Evolutionary conservation across 2,329 filamentous ascomycete species (phyloP).

Genomic region (Penicillium sp.): DNA sequence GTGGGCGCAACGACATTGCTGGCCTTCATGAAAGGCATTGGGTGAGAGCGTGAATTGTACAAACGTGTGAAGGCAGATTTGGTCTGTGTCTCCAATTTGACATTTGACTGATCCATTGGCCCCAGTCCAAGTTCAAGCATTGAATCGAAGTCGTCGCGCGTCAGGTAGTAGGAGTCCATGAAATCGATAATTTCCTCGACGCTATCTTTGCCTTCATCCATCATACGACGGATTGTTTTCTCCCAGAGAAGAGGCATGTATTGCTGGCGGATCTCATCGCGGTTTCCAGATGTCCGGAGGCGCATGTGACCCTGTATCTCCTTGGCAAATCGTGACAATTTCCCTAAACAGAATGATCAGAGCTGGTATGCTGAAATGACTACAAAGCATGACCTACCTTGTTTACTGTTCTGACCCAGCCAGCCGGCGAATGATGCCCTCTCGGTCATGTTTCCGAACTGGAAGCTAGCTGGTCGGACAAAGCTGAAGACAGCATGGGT

Average conservation of each 20-base stretch:
- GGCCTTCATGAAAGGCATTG: conserved; percentile 94
- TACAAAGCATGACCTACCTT: conserved; percentile 53
- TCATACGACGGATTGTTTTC: conserved; percentile 70
- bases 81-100: conserved; percentile 79
- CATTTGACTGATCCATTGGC: conserved; percentile 69
- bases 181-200: conserved; percentile 83
- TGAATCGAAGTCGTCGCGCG: conserved; percentile 89
- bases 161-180: conserved; percentile 97
- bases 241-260: conserved; percentile 89
- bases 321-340: conserved; percentile 76
- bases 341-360: conserved; percentile 39
- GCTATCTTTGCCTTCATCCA: conserved; percentile 75
- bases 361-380: background rate
- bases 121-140: conserved; percentile 90
- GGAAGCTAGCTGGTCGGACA: conserved; percentile 83
- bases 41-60: conserved; percentile 86
- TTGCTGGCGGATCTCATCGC: conserved; percentile 90
- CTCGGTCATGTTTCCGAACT: conserved; percentile 72
- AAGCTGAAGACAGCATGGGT: conserved; percentile 94
- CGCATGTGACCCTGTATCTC: conserved; percentile 98
- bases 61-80: conserved; percentile 86
- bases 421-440: conserved; percentile 79
- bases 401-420: conserved; percentile 94
- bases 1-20: conserved; percentile 67
- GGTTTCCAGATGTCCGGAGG: conserved; percentile 81